Percentiles rank a stretch among this genome's conserved stretches.
phyloP scores from a whole-genome alignment of 257 asterid genomes.

The Capsicum pubescens region DNA sequence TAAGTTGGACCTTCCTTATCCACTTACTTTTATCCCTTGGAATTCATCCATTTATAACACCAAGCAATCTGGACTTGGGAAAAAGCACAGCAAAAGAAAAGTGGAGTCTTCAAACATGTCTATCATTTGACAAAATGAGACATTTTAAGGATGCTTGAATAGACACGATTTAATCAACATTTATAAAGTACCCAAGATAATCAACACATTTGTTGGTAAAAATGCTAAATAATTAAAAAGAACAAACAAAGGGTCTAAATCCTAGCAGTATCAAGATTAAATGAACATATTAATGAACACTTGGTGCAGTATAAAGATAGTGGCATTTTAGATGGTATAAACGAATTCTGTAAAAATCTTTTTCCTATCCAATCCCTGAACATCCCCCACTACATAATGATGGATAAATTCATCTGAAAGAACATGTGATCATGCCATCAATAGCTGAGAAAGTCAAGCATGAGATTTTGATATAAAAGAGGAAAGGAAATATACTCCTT shows the following conservation, averaged over 20 bases:
- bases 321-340: neutral
- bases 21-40: constrained; percentile 17
- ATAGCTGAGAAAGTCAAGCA: constrained; percentile 20
- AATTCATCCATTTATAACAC: constrained; percentile 16
- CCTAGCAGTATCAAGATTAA: constrained; percentile 6
- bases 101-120: neutral
- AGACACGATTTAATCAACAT: constrained; percentile 1
- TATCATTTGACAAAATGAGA: neutral
- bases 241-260: neutral
- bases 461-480: neutral
- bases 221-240: neutral
- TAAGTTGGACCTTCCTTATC: constrained; percentile 1
- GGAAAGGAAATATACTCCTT: neutral
- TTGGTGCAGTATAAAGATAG: neutral
- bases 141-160: constrained; percentile 11
- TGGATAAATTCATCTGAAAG: constrained; percentile 5
- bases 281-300: constrained; percentile 17
- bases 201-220: constrained; percentile 14
- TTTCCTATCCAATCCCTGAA: neutral
- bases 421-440: neutral
- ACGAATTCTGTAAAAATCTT: neutral
- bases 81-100: constrained; percentile 21
- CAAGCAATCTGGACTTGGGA: neutral
- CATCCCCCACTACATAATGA: neutral
- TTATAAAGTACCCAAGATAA: neutral